Evolutionary conservation across 2,329 filamentous ascomycete genomes (phyloP).

Genomic region (Alternaria alternata): DNA sequence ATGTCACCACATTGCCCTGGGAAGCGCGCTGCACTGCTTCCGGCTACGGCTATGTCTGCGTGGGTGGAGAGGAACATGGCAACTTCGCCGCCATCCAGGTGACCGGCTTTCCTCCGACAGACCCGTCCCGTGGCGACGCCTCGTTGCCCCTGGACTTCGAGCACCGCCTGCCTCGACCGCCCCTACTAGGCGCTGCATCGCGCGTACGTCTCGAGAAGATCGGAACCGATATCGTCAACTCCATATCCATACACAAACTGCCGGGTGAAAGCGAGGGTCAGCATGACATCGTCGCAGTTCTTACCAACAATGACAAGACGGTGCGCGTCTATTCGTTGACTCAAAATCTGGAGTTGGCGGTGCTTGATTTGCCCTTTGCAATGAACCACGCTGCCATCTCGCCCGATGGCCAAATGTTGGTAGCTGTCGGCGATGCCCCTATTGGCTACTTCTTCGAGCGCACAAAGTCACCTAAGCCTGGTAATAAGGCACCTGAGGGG

Average conservation of each 20-base stretch:
- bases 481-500: conserved; percentile 34
- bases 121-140: conserved; percentile 63
- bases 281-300: conserved; percentile 72
- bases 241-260: conserved; percentile 68
- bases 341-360: conserved; percentile 72
- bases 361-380: conserved; percentile 78
- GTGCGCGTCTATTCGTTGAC: conserved; percentile 83
- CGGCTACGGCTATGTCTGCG: conserved; percentile 86
- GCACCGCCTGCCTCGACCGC: conserved; percentile 42
- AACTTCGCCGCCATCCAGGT: conserved; percentile 84
- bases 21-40: conserved; percentile 87
- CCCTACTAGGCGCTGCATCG: conserved; percentile 49
- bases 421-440: conserved; percentile 87
- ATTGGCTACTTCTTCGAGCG: conserved; percentile 83
- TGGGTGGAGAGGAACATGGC: conserved; percentile 83
- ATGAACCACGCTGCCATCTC: conserved; percentile 97
- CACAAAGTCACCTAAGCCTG: conserved; percentile 43
- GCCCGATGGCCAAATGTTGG: conserved; percentile 80
- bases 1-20: conserved; percentile 73
- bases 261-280: conserved; percentile 51
- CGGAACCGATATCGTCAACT: conserved; percentile 71
- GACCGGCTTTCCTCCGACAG: conserved; percentile 50
- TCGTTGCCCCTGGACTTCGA: conserved; percentile 63
- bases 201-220: conserved; percentile 64
- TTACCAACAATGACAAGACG: conserved; percentile 92